Conservation (phyloP, 108 stramenopile species). For the Thalassiosira profunda region DNA sequence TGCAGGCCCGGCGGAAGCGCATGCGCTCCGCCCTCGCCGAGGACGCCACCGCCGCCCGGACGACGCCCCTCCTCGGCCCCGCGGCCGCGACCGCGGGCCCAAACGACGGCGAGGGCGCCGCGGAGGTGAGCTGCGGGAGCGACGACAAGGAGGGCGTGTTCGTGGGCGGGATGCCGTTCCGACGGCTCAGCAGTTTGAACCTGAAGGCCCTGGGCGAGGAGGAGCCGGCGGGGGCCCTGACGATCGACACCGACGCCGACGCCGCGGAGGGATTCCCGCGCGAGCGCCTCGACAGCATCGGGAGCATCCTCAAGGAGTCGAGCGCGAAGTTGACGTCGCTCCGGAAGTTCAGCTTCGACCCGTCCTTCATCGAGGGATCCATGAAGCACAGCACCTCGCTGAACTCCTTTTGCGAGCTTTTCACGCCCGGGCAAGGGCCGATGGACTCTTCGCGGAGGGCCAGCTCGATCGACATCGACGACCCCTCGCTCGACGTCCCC, state of each 20-base stretch:
- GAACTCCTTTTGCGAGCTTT: not conserved
- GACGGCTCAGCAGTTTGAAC: slow-evolving; percentile 2
- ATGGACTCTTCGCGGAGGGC: too few species aligned
- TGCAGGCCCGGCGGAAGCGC: slow-evolving; percentile 60
- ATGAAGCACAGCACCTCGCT: slow-evolving; percentile 3
- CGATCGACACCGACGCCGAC: not conserved
- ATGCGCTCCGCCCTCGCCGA: slow-evolving; percentile 61
- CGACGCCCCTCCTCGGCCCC: too few species aligned
- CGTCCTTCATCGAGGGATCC: too few species aligned
- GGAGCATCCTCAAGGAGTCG: not conserved
- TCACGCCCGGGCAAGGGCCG: too few species aligned
- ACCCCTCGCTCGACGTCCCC: not conserved
- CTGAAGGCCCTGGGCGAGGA: not conserved
- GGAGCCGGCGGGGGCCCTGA: not conserved
- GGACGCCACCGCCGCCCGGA: slow-evolving; percentile 16
- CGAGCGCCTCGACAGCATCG: not conserved
- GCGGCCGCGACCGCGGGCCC: too few species aligned
- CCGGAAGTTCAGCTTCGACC: not conserved
- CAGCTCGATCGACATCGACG: too few species aligned
- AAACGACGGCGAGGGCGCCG: too few species aligned
- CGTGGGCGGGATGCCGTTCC: slow-evolving; percentile 7
- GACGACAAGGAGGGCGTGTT: slow-evolving; percentile 7
- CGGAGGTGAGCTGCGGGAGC: not conserved
- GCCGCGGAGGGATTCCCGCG: too few species aligned
- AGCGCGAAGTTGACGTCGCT: not conserved